phyloP scores from a whole-genome alignment of 768 basidiomycete species.

The Daedaleopsis nitida region DNA sequence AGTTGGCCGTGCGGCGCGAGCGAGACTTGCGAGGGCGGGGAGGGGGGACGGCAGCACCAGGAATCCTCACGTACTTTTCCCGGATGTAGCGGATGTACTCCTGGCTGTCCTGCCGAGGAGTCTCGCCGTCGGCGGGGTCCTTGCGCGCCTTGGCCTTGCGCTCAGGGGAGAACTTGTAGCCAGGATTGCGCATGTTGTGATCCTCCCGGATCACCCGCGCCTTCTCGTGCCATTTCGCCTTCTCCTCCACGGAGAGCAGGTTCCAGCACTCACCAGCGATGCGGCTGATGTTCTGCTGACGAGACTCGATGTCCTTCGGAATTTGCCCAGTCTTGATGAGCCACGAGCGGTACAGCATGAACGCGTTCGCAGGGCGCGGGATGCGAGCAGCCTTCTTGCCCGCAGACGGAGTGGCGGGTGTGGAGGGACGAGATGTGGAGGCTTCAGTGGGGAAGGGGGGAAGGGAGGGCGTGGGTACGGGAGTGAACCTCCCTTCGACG shows the following conservation, averaged over 20 bases:
- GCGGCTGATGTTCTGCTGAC: conserved; percentile 57
- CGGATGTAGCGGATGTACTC: conserved; percentile 37
- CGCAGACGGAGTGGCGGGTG: conserved; percentile 3
- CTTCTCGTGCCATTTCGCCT: conserved; percentile 37
- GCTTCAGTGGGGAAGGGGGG: background rate
- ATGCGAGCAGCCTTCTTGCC: conserved; percentile 30
- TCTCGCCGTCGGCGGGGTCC: conserved; percentile 27
- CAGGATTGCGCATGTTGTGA: conserved; percentile 33
- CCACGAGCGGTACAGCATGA: conserved; percentile 58
- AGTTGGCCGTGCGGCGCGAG: conserved; percentile 21
- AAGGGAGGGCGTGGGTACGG: background rate
- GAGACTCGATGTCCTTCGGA: conserved; percentile 46
- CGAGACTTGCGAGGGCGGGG: conserved; percentile 35
- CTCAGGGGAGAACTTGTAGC: conserved; percentile 32
- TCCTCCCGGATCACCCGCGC: conserved; percentile 30
- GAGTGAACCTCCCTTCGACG: background rate
- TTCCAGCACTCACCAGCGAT: conserved; percentile 58
- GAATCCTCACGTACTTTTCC: conserved; percentile 36
- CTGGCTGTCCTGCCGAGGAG: conserved; percentile 21
- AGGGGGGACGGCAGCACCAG: conserved; percentile 39
- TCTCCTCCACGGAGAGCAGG: conserved; percentile 38
- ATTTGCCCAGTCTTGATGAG: conserved; percentile 46
- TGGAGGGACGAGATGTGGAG: conserved; percentile 25
- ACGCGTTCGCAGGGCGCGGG: conserved; percentile 56
- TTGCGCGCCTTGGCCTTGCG: conserved; percentile 30